Evolutionary conservation across 805 yeast species (phyloP).

Genomic region (Gaillardinia entomophila): DNA sequence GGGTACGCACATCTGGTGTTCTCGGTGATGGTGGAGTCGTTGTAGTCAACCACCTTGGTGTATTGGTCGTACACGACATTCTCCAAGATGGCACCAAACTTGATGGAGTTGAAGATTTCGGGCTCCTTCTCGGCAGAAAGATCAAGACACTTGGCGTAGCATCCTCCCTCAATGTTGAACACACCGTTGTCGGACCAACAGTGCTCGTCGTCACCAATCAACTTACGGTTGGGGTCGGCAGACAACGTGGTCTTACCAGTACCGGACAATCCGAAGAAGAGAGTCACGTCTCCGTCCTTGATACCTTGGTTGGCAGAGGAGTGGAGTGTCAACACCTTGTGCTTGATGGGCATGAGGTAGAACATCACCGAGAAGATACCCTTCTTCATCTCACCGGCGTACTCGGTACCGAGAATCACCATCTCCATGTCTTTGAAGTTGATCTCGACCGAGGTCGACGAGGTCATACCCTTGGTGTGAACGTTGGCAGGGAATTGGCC

Average conservation of each 20-base stretch:
- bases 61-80: slow-evolving; percentile 80
- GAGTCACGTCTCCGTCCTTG: slow-evolving; percentile 76
- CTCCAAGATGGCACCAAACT: slow-evolving; percentile 91
- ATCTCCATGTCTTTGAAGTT: slow-evolving; percentile 97
- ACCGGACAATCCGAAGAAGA: slow-evolving; percentile 95
- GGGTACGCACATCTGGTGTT: slow-evolving; percentile 99
- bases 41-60: slow-evolving; percentile 81
- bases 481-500: slow-evolving; percentile 98
- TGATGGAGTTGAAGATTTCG: slow-evolving; percentile 91
- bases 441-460: slow-evolving; percentile 91
- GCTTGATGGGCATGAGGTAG: slow-evolving; percentile 94
- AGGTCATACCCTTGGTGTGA: slow-evolving; percentile 95
- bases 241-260: slow-evolving; percentile 97
- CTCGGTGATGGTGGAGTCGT: slow-evolving; percentile 78
- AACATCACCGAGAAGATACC: slow-evolving; percentile 99
- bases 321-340: slow-evolving; percentile 87
- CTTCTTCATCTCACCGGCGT: slow-evolving; percentile 99
- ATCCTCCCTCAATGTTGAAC: slow-evolving; percentile 98
- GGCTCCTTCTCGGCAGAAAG: slow-evolving; percentile 91
- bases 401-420: slow-evolving; percentile 97
- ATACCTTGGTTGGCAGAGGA: slow-evolving; percentile 92
- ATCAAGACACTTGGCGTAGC: slow-evolving; percentile 96
- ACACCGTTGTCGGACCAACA: slow-evolving; percentile 99
- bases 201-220: slow-evolving; percentile 98
- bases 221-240: slow-evolving; percentile 89